phyloP scores from a whole-genome alignment of 75 land plant genomes.

The Chamaecyparis obtusa region DNA sequence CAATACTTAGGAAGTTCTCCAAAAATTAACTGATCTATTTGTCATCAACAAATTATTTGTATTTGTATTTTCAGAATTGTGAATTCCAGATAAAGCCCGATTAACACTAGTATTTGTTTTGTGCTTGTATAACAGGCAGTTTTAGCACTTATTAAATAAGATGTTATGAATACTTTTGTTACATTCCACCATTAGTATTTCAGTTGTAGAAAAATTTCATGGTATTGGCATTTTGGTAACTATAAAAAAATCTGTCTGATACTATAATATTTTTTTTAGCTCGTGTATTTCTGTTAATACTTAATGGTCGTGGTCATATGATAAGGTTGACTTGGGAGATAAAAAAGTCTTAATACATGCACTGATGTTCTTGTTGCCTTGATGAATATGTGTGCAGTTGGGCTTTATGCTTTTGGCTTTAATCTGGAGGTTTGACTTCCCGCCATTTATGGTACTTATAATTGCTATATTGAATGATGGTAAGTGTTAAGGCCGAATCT shows the following conservation, averaged over 20 bases:
- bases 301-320: not conserved
- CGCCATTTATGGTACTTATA: conserved; percentile 95
- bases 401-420: conserved; percentile 90
- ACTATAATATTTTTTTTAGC: not conserved
- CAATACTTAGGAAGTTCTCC: not conserved
- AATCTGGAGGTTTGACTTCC: conserved; percentile 90
- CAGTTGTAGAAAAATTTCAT: not conserved
- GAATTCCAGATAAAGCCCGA: not conserved
- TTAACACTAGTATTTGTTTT: not conserved
- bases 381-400: conserved; percentile 47
- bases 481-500: conserved; percentile 18
- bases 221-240: not conserved
- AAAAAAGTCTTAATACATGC: not conserved
- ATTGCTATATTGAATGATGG: conserved; percentile 98
- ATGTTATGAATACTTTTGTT: not conserved
- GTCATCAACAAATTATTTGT: not conserved
- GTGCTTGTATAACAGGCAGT: not conserved
- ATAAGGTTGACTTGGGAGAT: not conserved
- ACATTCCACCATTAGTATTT: not conserved
- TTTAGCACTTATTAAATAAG: not conserved
- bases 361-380: not conserved
- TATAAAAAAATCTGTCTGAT: not conserved
- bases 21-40: not conserved
- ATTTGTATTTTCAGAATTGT: not conserved
- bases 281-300: not conserved